phyloP scores from a whole-genome alignment of 2,329 filamentous ascomycete species.

The Ophiostoma sp. region DNA sequence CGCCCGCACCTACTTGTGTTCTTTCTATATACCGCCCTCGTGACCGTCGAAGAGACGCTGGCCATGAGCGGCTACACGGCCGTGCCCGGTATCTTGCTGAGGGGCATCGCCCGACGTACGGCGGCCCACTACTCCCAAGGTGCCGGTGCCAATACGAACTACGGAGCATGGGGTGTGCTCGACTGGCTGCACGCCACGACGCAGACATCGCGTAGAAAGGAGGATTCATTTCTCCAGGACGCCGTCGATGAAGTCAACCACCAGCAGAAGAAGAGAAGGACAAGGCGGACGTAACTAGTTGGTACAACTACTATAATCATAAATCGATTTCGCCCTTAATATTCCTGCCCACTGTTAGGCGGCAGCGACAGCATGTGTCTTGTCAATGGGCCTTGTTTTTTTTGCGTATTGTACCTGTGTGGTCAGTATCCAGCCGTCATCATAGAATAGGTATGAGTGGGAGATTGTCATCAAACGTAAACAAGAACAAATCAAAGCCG shows the following conservation, averaged over 20 bases:
- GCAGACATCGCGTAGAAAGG: background rate
- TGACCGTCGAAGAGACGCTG: background rate
- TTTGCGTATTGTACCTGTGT: too few relatives aligned
- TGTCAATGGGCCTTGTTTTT: too few relatives aligned
- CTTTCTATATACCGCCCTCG: background rate
- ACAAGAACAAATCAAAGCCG: background rate
- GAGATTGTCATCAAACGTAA: too few relatives aligned
- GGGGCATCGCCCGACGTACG: background rate
- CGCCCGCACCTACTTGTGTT: background rate
- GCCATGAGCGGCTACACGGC: background rate
- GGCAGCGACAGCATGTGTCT: too few relatives aligned
- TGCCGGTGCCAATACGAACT: background rate
- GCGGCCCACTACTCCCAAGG: background rate
- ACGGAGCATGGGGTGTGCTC: background rate
- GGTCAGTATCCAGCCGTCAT: background rate
- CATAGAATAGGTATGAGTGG: too few relatives aligned
- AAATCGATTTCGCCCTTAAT: too few relatives aligned
- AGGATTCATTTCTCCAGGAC: background rate
- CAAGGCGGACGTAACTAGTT: background rate
- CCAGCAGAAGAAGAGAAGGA: background rate
- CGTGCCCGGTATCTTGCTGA: background rate
- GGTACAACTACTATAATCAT: background rate
- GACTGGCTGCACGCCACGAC: conserved; percentile 2
- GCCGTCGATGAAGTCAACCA: background rate
- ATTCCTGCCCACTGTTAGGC: too few relatives aligned